Base-by-base conservation (phyloP, 225 moss, liverwort and hornwort genomes). In the Pseudoscleropodium purum region DNA sequence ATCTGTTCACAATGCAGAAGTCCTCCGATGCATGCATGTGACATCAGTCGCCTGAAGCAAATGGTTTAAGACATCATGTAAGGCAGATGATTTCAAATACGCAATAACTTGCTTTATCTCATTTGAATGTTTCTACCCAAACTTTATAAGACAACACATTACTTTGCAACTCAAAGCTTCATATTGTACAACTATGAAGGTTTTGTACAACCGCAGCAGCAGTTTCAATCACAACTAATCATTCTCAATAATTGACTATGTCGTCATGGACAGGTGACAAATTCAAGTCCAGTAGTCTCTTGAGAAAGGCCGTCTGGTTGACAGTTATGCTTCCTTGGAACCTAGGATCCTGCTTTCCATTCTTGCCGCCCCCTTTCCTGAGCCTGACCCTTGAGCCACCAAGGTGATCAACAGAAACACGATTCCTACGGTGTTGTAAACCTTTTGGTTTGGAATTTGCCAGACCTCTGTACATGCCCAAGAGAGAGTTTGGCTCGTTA, bases 241-340 rank as follows among this genome's bases (percentile, higher is more conserved):
- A 52, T 85, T 74, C 90, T 93, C 88, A 93, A 81, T 92, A 95
- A 80, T 93, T 93, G 85, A 93, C 94, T 68, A 93, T 91, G 87
- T 93, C 94, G 67, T 91, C 93, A 41, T 91, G 91, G 81, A 91
- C 89, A 68, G 94, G 94, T 76, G 94, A 93, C 78, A 95, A 86
- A 88, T 92, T 95, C 92, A 95, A 90, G 84, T 95, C 94, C 57
- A 95, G 76, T 57, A 95, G 54, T 88, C 92, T 87, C 77, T 91
- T 95, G 69, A 95, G 91, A 78, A 97, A 99, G 41, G 96, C 96
- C 67, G 95, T 94, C 89, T 97, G 95, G 83, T 97, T 99, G 63
- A 99, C 95, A 39, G 96, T 96, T 65, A 99, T 99, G 88, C 95
- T 99, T 89, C 98, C 98, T 90, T 99, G 96, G 79, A 97, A 95